phyloP scores from a whole-genome alignment of 257 asterid species.

The Thymus mandschuricus region DNA sequence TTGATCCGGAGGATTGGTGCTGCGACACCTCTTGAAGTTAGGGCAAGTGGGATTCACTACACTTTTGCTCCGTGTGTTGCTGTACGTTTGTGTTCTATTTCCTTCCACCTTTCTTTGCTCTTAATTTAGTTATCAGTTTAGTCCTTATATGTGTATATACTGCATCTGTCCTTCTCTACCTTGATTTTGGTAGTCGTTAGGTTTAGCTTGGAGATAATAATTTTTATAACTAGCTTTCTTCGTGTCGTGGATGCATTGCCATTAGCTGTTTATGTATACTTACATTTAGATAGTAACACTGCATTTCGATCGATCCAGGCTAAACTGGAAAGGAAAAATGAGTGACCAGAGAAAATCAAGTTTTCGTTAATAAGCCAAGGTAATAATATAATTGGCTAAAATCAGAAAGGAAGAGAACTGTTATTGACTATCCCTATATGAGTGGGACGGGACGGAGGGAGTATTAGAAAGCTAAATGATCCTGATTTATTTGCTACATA shows the following conservation, averaged over 20 bases:
- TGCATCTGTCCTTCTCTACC: neutral
- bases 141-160: neutral
- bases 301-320: neutral
- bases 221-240: conserved; percentile 9
- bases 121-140: neutral
- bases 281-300: conserved; percentile 1
- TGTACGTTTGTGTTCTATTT: conserved; percentile 45
- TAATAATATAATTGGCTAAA: neutral
- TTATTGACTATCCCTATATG: neutral
- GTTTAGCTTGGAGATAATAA: neutral
- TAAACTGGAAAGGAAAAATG: neutral
- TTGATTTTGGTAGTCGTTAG: neutral
- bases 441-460: no score
- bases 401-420: neutral
- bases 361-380: neutral
- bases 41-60: conserved; percentile 75
- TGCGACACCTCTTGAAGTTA: conserved; percentile 81
- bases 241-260: no score
- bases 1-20: conserved; percentile 71
- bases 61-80: conserved; percentile 90
- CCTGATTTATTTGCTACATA: no score
- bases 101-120: neutral
- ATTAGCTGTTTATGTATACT: neutral
- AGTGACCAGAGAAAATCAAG: neutral
- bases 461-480: neutral